Percentiles rank a stretch among this genome's conserved stretches.
phyloP scores from a whole-genome alignment of 83 land plant genomes.

The Picea abies region DNA sequence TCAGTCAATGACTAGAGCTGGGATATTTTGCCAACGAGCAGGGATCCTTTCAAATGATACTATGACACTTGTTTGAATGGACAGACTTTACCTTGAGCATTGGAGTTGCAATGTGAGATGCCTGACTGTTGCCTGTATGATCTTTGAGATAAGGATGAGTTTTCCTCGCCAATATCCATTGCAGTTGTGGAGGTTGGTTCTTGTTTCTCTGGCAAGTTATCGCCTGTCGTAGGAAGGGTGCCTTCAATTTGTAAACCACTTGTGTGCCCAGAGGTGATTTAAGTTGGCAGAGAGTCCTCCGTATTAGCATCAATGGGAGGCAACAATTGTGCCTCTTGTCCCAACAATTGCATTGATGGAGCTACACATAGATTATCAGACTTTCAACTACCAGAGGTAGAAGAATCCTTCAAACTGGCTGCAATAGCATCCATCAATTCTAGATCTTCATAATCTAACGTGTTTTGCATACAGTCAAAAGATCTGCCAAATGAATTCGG shows the following conservation, averaged over 20 bases:
- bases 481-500: too few species aligned
- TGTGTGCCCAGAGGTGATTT: background rate
- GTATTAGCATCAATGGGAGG: background rate
- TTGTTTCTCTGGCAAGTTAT: background rate
- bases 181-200: background rate
- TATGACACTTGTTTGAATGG: too few species aligned
- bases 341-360: background rate
- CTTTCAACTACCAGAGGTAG: background rate
- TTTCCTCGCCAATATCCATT: background rate
- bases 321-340: background rate
- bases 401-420: constrained; percentile 31
- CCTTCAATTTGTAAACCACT: background rate
- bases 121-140: background rate
- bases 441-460: constrained; percentile 25
- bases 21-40: too few species aligned
- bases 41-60: too few species aligned
- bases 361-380: background rate
- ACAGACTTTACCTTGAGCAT: background rate
- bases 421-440: constrained; percentile 33
- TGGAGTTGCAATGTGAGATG: constrained; percentile 3
- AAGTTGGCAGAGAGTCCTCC: background rate
- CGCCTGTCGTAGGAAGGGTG: background rate
- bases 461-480: too few species aligned
- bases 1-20: too few species aligned
- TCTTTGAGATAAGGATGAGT: background rate